These are phyloP conservation scores for Aurifilum marmelostoma DNA, from an alignment of 2,329 filamentous ascomycete genomes.

Conservation along the genomic window DNA sequence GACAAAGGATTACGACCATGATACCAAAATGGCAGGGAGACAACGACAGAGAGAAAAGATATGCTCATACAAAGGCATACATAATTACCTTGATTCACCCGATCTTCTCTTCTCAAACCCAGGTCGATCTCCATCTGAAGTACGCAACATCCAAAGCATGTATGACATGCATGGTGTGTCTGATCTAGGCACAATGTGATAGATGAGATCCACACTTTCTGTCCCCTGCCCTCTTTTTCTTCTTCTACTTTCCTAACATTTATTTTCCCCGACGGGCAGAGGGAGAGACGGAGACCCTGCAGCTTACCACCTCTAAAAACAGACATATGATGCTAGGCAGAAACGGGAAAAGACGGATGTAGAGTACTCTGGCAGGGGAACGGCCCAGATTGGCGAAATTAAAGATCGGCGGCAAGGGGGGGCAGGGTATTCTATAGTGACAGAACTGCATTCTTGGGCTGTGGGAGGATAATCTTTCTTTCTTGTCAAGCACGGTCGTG, in stretches of 20 bases:
- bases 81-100: neutral
- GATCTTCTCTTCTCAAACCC: too few species aligned
- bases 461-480: too few species aligned
- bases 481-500: neutral
- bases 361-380: constrained; percentile 7
- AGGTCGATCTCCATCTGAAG: neutral
- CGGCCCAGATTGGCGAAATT: constrained; percentile 1
- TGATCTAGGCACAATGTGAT: neutral
- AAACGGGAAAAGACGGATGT: neutral
- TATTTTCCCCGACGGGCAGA: neutral
- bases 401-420: neutral
- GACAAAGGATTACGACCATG: too few species aligned
- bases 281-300: neutral
- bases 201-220: neutral
- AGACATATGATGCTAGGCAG: neutral
- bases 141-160: neutral
- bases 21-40: too few species aligned
- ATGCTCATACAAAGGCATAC: neutral
- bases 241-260: neutral
- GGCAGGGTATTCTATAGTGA: too few species aligned
- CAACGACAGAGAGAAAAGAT: too few species aligned
- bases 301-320: neutral
- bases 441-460: neutral
- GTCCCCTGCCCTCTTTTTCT: neutral
- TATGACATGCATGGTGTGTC: neutral